phyloP scores from a whole-genome alignment of 176 grass and related monocot species.

The Zea luxurians region DNA sequence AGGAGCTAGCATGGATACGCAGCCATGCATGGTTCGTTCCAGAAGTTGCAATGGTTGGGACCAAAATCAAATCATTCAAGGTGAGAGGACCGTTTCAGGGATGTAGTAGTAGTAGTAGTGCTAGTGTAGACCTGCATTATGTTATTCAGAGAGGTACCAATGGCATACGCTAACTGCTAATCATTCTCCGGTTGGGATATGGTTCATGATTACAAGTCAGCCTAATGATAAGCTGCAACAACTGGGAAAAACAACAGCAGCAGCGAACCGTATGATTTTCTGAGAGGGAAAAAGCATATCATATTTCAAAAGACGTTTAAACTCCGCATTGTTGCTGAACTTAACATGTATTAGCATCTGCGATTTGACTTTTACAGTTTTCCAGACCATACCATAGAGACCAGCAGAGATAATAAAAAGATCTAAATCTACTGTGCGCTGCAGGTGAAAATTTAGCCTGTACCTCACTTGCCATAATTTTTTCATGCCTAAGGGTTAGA shows the following conservation, averaged over 20 bases:
- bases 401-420: too few species aligned
- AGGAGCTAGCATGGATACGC: not conserved
- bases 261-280: not conserved
- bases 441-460: too few species aligned
- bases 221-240: slow-evolving; percentile 7
- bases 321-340: not conserved
- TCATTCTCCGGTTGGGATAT: slow-evolving; percentile 34
- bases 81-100: not conserved
- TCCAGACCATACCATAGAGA: too few species aligned
- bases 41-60: not conserved
- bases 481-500: too few species aligned
- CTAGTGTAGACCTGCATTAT: not conserved
- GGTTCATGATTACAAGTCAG: slow-evolving; percentile 11
- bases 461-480: too few species aligned
- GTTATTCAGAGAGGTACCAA: not conserved
- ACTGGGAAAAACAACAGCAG: not conserved
- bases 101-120: not conserved
- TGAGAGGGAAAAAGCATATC: not conserved
- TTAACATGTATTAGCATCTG: not conserved
- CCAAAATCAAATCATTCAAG: not conserved
- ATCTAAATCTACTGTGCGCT: too few species aligned
- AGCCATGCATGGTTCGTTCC: not conserved
- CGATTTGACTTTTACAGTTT: not conserved
- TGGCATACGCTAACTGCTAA: slow-evolving; percentile 10
- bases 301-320: not conserved